Percentiles rank a stretch among this genome's conserved stretches.
These are phyloP conservation scores for Mucor sp. DNA, from an alignment of 371 early-diverging fungal genomes.

Conservation along the genomic window DNA sequence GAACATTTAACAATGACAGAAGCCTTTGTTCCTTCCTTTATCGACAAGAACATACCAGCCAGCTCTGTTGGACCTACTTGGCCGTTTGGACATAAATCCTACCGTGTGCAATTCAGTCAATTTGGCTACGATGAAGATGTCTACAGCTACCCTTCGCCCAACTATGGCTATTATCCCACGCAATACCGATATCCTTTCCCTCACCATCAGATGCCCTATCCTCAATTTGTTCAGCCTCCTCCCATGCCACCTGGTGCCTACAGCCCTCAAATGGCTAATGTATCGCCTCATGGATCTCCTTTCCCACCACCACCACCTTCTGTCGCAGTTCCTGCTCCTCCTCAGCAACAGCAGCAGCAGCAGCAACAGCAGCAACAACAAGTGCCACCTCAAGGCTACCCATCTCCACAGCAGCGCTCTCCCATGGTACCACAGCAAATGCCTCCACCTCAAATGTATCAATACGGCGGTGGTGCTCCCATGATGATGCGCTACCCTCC, in stretches of 20 bases:
- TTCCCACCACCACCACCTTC: constrained; percentile 21
- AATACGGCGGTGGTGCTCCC: constrained; percentile 53
- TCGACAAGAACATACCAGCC: constrained; percentile 28
- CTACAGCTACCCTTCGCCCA: constrained; percentile 39
- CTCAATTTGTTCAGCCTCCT: constrained; percentile 48
- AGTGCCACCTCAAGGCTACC: constrained; percentile 32
- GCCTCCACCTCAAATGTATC: constrained; percentile 55
- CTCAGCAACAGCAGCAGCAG: background rate
- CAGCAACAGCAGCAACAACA: too few species aligned
- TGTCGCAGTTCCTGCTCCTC: background rate
- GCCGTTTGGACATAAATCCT: constrained; percentile 53
- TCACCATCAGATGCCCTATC: constrained; percentile 39
- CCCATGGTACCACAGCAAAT: constrained; percentile 57
- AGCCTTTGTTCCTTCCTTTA: constrained; percentile 37
- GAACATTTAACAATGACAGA: constrained; percentile 32
- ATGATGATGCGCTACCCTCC: constrained; percentile 61
- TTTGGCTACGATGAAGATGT: constrained; percentile 39
- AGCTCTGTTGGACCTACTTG: constrained; percentile 53
- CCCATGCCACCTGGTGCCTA: constrained; percentile 43
- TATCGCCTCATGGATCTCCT: constrained; percentile 49
- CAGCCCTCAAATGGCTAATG: constrained; percentile 51
- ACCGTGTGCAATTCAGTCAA: constrained; percentile 45
- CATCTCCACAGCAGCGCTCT: constrained; percentile 49
- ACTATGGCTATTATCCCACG: constrained; percentile 48
- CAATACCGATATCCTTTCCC: constrained; percentile 50